Base-by-base conservation (phyloP, 148 eudicot genomes). In the Arbutus unedo region DNA sequence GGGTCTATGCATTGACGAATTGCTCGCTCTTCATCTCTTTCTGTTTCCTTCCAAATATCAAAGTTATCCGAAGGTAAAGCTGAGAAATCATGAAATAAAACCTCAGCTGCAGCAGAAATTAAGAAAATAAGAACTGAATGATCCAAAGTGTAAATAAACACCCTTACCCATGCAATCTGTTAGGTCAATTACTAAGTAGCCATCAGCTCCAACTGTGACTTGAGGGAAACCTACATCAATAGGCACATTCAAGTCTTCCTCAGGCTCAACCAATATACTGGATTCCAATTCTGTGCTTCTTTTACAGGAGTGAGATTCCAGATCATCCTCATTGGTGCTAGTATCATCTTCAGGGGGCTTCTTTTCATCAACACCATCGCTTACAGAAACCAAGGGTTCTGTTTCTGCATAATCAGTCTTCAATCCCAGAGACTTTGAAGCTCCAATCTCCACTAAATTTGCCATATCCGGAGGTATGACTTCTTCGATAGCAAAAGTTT, bases 371-470 rank as follows among this genome's bases (percentile, higher is more conserved):
- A 48, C 74, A 31, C 47, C 2, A 60, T 21, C 72, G 60, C 74
- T 74, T 57, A 48, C 55, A 59, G 16, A 15, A 8, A 48, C 8
- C 74, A 41, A 38, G 3, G 16, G 18, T 31, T 56, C 75, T 5
- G 15, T 66, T 9, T 76, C 66, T 18, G 16, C 74, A 76, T 19
- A 13, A 64, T 77, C 66, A 82, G 41, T 77, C 31, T 8, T 21
- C 72, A 59, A 25, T 6, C 21, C 4, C 45, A 5, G 64, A 77
- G 64, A 5, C 19, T 25, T 23, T 3, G 48, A 53, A 53, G 62
- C 79, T 25, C 4, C 45, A 77, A 16, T 38, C 47, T 54, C 79
- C 19, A 55, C 45, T 77, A 64, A 77, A 77, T 77, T 77, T 48
- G 4, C 48, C 48, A 25, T 5, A 16, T 43, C 18, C 31, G 13